Evolutionary conservation across 768 basidiomycete genomes (phyloP).

Genomic region (Boletus pseudo-olivaceus): DNA sequence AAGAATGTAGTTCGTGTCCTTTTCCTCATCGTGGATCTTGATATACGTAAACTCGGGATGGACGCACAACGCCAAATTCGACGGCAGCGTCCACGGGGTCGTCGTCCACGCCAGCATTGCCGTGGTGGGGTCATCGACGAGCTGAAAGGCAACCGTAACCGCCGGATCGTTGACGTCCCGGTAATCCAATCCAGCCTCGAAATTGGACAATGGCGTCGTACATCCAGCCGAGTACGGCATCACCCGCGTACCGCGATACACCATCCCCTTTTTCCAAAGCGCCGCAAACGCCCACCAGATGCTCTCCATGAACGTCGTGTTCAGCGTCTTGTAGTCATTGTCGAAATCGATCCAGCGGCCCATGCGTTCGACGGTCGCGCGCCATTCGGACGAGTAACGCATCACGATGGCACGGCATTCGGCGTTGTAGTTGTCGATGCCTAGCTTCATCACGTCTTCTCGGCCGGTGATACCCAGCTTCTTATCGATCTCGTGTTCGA

Average conservation of each 20-base stretch:
- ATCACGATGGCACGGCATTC: slow-evolving; percentile 97
- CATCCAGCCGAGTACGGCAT: slow-evolving; percentile 99
- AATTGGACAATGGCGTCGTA: slow-evolving; percentile 95
- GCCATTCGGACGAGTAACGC: slow-evolving; percentile 95
- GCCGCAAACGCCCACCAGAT: slow-evolving; percentile 99
- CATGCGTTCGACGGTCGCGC: slow-evolving; percentile 92
- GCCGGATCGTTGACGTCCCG: slow-evolving; percentile 93
- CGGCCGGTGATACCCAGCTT: slow-evolving; percentile 87
- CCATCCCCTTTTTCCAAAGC: slow-evolving; percentile 87
- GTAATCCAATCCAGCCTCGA: slow-evolving; percentile 92
- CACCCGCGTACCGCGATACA: slow-evolving; percentile 90
- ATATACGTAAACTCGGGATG: slow-evolving; percentile 95
- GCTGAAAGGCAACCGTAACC: slow-evolving; percentile 88
- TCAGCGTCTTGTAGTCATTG: slow-evolving; percentile 98
- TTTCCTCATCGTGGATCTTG: slow-evolving; percentile 92
- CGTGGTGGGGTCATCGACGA: slow-evolving; percentile 90
- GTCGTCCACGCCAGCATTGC: slow-evolving; percentile 97
- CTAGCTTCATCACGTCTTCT: slow-evolving; percentile 91
- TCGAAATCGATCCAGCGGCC: slow-evolving; percentile 99
- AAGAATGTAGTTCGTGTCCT: slow-evolving; percentile 85
- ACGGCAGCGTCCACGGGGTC: slow-evolving; percentile 97
- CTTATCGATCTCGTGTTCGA: slow-evolving; percentile 99
- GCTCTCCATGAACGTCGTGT: slow-evolving; percentile 91
- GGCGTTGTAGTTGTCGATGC: slow-evolving; percentile 95
- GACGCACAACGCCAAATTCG: slow-evolving; percentile 92